Conservation (phyloP, 148 eudicot genomes). For the Rhododendron molle region DNA sequence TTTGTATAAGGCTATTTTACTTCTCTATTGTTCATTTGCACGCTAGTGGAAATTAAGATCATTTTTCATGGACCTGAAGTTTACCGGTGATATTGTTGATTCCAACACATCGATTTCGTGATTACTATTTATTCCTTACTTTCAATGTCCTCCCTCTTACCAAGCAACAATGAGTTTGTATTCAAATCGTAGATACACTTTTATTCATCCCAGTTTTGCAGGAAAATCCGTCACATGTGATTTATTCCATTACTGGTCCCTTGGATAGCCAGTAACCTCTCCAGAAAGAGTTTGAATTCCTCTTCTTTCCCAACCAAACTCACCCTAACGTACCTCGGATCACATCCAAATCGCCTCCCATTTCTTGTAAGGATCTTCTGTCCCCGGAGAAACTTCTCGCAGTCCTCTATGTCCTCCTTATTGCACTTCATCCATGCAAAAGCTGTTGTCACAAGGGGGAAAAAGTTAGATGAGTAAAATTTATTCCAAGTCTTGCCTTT, state of each 20-base stretch:
- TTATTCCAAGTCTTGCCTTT: neutral
- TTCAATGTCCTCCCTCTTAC: neutral
- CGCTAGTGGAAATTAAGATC: neutral
- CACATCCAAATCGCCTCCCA: conserved; percentile 55
- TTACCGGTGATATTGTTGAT: neutral
- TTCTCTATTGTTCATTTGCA: neutral
- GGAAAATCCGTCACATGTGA: too few species aligned
- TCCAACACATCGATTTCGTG: neutral
- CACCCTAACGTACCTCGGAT: neutral
- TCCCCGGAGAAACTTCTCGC: conserved; percentile 34
- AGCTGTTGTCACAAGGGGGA: conserved; percentile 26
- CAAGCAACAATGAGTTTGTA: neutral
- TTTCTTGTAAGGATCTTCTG: conserved; percentile 52
- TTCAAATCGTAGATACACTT: neutral
- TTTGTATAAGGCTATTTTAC: neutral
- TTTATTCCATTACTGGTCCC: neutral
- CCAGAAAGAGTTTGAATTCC: conserved; percentile 48
- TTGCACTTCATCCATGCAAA: conserved; percentile 79
- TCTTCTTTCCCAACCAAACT: conserved; percentile 69
- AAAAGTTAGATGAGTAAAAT: neutral
- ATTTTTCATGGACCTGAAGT: neutral
- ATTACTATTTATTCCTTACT: neutral
- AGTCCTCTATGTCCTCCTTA: conserved; percentile 29
- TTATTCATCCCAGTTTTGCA: neutral
- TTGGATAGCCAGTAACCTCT: conserved; percentile 38